These are phyloP conservation scores for Calonectria naviculata DNA, from an alignment of 2,329 filamentous ascomycete genomes.

Conservation along the genomic window DNA sequence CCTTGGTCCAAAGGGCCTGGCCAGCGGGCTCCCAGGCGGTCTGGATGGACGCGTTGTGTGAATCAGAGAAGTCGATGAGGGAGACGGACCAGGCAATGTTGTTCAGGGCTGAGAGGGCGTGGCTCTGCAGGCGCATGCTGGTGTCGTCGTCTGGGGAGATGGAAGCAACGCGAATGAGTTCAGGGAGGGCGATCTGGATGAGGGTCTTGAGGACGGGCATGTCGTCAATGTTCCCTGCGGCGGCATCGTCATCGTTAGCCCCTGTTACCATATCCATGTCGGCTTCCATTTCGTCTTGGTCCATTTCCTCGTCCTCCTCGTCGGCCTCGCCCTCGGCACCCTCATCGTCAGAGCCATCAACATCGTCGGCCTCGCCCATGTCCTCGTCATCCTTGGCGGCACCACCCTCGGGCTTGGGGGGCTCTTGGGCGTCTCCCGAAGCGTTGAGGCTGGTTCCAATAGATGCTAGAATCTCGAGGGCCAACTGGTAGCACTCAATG, in stretches of 20 bases:
- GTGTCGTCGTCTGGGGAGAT: conserved; percentile 54
- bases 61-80: conserved; percentile 67
- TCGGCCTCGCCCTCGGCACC: conserved; percentile 51
- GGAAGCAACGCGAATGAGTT: conserved; percentile 60
- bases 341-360: conserved; percentile 47
- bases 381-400: conserved; percentile 53
- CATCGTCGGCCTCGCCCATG: conserved; percentile 52
- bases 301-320: conserved; percentile 64
- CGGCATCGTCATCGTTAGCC: conserved; percentile 52
- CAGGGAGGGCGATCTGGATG: conserved; percentile 48
- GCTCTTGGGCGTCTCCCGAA: conserved; percentile 52
- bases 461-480: conserved; percentile 71
- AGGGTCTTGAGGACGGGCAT: conserved; percentile 63
- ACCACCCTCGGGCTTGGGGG: conserved; percentile 43
- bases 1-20: conserved; percentile 66
- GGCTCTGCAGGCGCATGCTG: conserved; percentile 57
- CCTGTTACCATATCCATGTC: conserved; percentile 75
- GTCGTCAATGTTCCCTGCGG: conserved; percentile 60
- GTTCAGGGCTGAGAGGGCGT: conserved; percentile 71
- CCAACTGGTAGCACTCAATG: conserved; percentile 62
- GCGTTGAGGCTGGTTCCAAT: conserved; percentile 70
- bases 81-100: conserved; percentile 77
- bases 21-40: conserved; percentile 65
- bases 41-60: conserved; percentile 63
- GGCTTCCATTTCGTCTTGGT: conserved; percentile 66